Base-by-base conservation (phyloP, 1,139 yeast genomes). In the Saccharomyces hybrid region DNA sequence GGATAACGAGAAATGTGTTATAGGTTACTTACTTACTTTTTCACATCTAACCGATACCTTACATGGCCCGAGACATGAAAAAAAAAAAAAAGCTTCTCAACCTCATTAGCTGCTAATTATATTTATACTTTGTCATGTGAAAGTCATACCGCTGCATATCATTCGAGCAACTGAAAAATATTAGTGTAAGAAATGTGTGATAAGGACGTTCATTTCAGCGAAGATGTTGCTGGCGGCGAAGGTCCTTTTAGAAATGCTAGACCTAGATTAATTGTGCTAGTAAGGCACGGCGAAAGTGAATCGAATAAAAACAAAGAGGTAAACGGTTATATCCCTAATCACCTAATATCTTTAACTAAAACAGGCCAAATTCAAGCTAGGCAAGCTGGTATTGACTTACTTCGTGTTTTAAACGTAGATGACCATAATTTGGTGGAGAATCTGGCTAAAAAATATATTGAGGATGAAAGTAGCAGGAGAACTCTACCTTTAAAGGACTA, bases 271-370 rank as follows among this genome's bases (percentile, higher is more conserved):
- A 88, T 90, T 46, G 73, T 90, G 51, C 75, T 90, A 28, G 83
- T 90, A 11, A 82, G 97, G 62, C 97, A 90, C 68, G 97, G 97
- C 34, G 97, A 90, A 67, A 84, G 93, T 2, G 95, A 88, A 65
- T 95, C 96, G 12, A 90, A 90, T 71, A 80, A 78, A 64, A 96
- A 90, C 69, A 88, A 89, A 66, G 73, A 83, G 2, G 91, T 90
- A 53, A 89, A 90, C 67, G 74, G 85, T 55, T 75, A 78, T 61
- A 80, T 85, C 0, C 88, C 97, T 2, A 89, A 90, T 70, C 97
- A 90, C 71, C 74, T 78, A 61, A 86, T 90, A 2, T 80, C 84
- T 2, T 72, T 90, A 50, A 90, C 97, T 0, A 75, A 73, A 9
- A 71, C 73, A 9, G 97, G 97, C 0, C 84, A 80, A 64, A 66